Conservation (phyloP, 192 early-diverging fungal genomes). For the Mortierella claussenii region DNA sequence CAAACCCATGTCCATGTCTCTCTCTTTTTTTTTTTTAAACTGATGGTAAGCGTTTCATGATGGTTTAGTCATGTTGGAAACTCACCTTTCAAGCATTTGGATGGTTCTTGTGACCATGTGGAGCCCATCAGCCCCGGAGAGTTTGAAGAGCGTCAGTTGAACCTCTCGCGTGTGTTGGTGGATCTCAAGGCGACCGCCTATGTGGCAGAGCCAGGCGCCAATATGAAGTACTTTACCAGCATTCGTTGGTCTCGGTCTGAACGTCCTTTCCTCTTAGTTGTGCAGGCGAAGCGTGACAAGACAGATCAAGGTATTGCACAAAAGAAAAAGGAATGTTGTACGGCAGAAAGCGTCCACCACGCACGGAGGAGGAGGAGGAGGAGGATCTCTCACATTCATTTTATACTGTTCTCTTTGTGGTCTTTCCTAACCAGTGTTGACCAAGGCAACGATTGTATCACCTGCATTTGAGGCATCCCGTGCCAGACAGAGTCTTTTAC, state of each 20-base stretch:
- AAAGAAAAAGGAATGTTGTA: neutral
- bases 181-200: slow-evolving; percentile 49
- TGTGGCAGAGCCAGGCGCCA: slow-evolving; percentile 58
- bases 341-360: neutral
- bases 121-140: slow-evolving; percentile 40
- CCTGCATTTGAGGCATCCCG: slow-evolving; percentile 63
- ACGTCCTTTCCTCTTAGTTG: slow-evolving; percentile 57
- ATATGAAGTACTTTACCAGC: slow-evolving; percentile 62
- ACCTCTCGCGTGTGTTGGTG: slow-evolving; percentile 45
- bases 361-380: no score
- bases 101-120: slow-evolving; percentile 57
- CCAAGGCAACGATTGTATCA: slow-evolving; percentile 56
- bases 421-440: no score
- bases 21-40: neutral
- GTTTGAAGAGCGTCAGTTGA: slow-evolving; percentile 54
- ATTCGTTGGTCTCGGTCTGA: slow-evolving; percentile 60
- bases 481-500: slow-evolving; percentile 44
- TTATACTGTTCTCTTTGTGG: no score
- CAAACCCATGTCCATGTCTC: neutral
- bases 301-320: slow-evolving; percentile 8
- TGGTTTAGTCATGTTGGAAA: slow-evolving; percentile 13
- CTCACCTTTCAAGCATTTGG: slow-evolving; percentile 22
- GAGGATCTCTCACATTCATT: no score
- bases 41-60: no score
- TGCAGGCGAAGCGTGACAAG: slow-evolving; percentile 39